Conservation (phyloP, 2,329 filamentous ascomycete species). For the Verticillium tricorpus region DNA sequence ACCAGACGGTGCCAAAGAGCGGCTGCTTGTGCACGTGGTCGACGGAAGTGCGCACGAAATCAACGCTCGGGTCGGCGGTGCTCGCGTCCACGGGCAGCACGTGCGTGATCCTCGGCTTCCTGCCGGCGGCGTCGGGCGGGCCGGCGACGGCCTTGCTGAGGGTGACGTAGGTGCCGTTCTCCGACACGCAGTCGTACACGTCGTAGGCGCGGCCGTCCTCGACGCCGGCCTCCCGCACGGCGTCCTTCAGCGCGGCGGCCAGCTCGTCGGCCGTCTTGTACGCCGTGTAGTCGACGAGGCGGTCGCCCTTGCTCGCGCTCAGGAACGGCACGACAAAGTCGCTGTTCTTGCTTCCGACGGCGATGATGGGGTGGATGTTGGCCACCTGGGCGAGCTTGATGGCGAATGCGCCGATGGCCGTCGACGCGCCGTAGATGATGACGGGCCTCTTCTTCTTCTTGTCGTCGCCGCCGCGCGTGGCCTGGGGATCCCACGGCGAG, state of each 20-base stretch:
- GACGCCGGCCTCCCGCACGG: constrained; percentile 5
- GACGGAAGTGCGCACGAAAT: constrained; percentile 6
- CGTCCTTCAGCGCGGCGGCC: constrained; percentile 9
- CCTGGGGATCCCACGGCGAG: constrained; percentile 38
- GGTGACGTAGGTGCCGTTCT: constrained; percentile 11
- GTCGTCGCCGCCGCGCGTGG: not conserved
- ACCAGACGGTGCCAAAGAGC: constrained; percentile 11
- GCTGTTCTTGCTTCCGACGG: constrained; percentile 43
- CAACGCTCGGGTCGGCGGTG: constrained; percentile 8
- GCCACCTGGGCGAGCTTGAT: constrained; percentile 45
- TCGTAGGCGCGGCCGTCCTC: constrained; percentile 4
- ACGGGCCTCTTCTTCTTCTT: constrained; percentile 15
- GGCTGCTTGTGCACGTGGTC: constrained; percentile 10
- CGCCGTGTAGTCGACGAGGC: constrained; percentile 14
- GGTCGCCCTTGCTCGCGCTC: constrained; percentile 8
- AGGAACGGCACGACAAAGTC: constrained; percentile 9
- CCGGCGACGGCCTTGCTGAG: constrained; percentile 11
- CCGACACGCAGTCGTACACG: constrained; percentile 14
- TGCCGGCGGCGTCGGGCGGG: constrained; percentile 5
- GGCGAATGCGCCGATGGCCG: constrained; percentile 50
- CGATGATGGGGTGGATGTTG: constrained; percentile 55
- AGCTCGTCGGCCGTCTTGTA: constrained; percentile 10
- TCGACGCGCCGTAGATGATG: constrained; percentile 45
- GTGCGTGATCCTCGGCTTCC: constrained; percentile 11
- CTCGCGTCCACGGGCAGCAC: constrained; percentile 10